phyloP scores from a whole-genome alignment of 2,329 filamentous ascomycete species.

The Fusarium coffeatum region DNA sequence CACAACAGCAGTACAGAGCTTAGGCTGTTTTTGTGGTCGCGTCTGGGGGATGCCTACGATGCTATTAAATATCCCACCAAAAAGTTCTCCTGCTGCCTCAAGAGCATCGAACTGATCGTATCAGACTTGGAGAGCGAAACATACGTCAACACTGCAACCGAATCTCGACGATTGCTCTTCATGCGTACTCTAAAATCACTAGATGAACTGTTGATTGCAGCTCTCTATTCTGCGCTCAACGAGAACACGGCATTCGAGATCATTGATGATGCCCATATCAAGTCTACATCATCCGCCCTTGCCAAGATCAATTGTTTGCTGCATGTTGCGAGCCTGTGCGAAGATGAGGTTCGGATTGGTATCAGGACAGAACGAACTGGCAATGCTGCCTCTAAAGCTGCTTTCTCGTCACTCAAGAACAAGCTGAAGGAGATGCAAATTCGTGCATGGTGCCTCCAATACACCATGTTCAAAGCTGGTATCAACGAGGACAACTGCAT shows the following conservation, averaged over 20 bases:
- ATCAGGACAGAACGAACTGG: slow-evolving; percentile 70
- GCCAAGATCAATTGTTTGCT: slow-evolving; percentile 78
- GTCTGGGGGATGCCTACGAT: slow-evolving; percentile 89
- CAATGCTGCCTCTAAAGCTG: slow-evolving; percentile 67
- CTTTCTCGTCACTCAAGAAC: slow-evolving; percentile 65
- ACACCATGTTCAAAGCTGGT: slow-evolving; percentile 80
- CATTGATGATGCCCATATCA: slow-evolving; percentile 82
- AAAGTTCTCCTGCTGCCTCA: slow-evolving; percentile 86
- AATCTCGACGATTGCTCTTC: slow-evolving; percentile 76
- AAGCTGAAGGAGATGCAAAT: slow-evolving; percentile 89
- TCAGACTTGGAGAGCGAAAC: slow-evolving; percentile 71
- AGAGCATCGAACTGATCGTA: slow-evolving; percentile 86
- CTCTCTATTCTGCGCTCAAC: slow-evolving; percentile 76
- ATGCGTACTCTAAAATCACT: slow-evolving; percentile 82
- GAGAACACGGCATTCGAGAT: slow-evolving; percentile 81
- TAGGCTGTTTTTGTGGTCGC: slow-evolving; percentile 88
- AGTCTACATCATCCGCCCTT: slow-evolving; percentile 76
- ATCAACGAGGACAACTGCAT: slow-evolving; percentile 76
- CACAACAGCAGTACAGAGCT: slow-evolving; percentile 83
- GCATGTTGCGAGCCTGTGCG: slow-evolving; percentile 82
- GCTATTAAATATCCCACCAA: slow-evolving; percentile 88
- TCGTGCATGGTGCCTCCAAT: slow-evolving; percentile 88
- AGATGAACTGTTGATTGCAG: slow-evolving; percentile 78
- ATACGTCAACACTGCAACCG: slow-evolving; percentile 67
- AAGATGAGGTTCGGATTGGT: slow-evolving; percentile 86